Conservation (phyloP, 2,329 filamentous ascomycete species). For the Claviceps sp. region DNA sequence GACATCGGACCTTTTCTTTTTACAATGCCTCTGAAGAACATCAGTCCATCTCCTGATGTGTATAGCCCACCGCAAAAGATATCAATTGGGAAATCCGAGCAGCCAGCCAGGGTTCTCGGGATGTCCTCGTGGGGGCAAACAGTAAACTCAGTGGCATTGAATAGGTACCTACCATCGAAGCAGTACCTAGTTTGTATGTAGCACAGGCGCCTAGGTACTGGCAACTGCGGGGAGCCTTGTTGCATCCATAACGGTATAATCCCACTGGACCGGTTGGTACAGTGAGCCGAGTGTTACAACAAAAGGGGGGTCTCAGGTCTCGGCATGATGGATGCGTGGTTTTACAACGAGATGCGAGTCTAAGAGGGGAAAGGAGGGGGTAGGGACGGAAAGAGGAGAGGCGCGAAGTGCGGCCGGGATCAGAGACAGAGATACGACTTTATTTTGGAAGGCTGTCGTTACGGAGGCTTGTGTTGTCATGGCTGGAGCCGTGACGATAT, state of each 20-base stretch:
- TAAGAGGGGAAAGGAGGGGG: not conserved
- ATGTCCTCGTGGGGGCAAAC: not conserved
- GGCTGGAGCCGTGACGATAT: not conserved
- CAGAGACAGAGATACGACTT: not conserved
- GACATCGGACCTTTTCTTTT: too few species aligned
- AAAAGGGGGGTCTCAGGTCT: not conserved
- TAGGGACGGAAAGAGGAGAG: not conserved
- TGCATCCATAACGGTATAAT: not conserved
- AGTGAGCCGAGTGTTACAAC: not conserved
- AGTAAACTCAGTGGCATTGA: not conserved
- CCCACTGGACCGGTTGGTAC: not conserved
- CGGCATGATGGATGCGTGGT: not conserved
- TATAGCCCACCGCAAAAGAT: not conserved
- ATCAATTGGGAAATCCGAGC: not conserved
- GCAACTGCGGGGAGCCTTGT: not conserved
- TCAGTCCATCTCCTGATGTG: not conserved
- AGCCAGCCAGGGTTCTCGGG: not conserved
- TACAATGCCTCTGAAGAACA: too few species aligned
- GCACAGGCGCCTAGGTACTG: not conserved
- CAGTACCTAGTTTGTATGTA: not conserved
- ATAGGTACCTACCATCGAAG: not conserved
- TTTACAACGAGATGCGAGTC: not conserved
- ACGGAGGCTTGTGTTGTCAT: not conserved
- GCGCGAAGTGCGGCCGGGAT: not conserved
- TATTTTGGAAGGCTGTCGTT: not conserved